Evolutionary conservation across 2,329 filamentous ascomycete genomes (phyloP).

Genomic region (Pseudogymnoascus sp.): DNA sequence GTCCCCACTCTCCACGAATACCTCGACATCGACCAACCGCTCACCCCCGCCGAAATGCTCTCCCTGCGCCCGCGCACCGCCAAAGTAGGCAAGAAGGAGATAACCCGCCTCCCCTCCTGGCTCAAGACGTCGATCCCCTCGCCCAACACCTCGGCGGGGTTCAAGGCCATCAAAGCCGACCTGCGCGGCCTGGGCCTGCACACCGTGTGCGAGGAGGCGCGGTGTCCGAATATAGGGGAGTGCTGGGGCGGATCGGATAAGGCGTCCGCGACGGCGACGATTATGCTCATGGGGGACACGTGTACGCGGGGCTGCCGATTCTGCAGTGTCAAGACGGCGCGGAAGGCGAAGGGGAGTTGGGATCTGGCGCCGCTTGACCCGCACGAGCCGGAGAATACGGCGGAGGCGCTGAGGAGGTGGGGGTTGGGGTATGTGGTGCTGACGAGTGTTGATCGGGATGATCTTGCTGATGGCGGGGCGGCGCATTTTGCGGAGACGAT

Average conservation of each 20-base stretch:
- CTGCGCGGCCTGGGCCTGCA: constrained; percentile 81
- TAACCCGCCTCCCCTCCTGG: constrained; percentile 79
- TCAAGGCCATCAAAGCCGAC: constrained; percentile 91
- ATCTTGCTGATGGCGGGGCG: constrained; percentile 81
- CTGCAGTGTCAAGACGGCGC: constrained; percentile 89
- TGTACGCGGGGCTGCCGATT: constrained; percentile 95
- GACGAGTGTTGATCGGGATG: constrained; percentile 88
- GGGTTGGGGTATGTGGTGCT: constrained; percentile 92
- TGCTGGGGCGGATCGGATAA: constrained; percentile 94
- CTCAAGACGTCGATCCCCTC: constrained; percentile 91
- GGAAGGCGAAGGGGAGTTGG: constrained; percentile 65
- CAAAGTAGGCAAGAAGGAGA: constrained; percentile 55
- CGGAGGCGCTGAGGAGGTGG: constrained; percentile 87
- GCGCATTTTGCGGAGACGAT: constrained; percentile 90
- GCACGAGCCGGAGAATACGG: constrained; percentile 94
- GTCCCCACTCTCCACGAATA: constrained; percentile 53
- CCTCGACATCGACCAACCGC: constrained; percentile 34
- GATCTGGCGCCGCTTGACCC: constrained; percentile 73
- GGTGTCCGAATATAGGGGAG: constrained; percentile 94
- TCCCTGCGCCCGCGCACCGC: constrained; percentile 46
- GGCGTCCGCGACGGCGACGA: constrained; percentile 86
- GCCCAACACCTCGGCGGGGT: constrained; percentile 59
- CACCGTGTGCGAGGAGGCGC: constrained; percentile 95
- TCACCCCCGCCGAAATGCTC: constrained; percentile 47
- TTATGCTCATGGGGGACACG: constrained; percentile 99